Evolutionary conservation across 2,329 filamentous ascomycete species (phyloP).

Genomic region (Sporothrix inflata): DNA sequence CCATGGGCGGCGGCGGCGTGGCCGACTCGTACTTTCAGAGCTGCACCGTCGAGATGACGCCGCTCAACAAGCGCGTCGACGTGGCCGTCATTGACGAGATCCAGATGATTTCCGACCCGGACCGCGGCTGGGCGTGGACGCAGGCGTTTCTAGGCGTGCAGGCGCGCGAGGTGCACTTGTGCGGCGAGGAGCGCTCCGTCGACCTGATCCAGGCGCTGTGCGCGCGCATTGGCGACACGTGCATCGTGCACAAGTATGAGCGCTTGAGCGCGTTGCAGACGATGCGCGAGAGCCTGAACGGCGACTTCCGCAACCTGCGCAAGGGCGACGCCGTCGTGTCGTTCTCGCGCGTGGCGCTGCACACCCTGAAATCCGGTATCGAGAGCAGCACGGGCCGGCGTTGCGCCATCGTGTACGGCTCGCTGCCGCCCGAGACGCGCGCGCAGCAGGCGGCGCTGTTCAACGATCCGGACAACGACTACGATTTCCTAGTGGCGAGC

Average conservation of each 20-base stretch:
- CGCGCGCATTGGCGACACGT: slow-evolving; percentile 77
- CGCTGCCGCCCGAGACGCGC: slow-evolving; percentile 87
- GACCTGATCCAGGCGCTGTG: slow-evolving; percentile 78
- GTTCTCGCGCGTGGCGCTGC: slow-evolving; percentile 82
- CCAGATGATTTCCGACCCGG: slow-evolving; percentile 84
- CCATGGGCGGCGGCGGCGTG: slow-evolving; percentile 21
- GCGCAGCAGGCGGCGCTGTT: slow-evolving; percentile 90
- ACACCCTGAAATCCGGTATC: slow-evolving; percentile 76
- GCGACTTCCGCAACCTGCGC: slow-evolving; percentile 66
- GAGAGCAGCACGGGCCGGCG: slow-evolving; percentile 75
- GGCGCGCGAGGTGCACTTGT: slow-evolving; percentile 88
- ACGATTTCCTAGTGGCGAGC: slow-evolving; percentile 83
- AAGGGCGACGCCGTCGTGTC: slow-evolving; percentile 91
- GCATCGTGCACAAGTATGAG: slow-evolving; percentile 80
- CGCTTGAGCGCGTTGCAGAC: slow-evolving; percentile 78
- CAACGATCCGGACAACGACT: slow-evolving; percentile 94
- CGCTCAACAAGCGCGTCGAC: slow-evolving; percentile 64
- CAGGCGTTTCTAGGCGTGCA: slow-evolving; percentile 84
- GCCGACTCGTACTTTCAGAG: slow-evolving; percentile 67
- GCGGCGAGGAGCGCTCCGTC: slow-evolving; percentile 84
- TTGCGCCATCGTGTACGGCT: slow-evolving; percentile 92
- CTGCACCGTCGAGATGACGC: slow-evolving; percentile 91
- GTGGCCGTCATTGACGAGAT: slow-evolving; percentile 98
- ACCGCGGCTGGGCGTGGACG: slow-evolving; percentile 94
- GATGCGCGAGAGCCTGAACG: slow-evolving; percentile 64